Percentiles rank a stretch among this genome's conserved stretches.
Evolutionary conservation across 2,329 filamentous ascomycete genomes (phyloP).

Genomic region (Fusarium sp.): DNA sequence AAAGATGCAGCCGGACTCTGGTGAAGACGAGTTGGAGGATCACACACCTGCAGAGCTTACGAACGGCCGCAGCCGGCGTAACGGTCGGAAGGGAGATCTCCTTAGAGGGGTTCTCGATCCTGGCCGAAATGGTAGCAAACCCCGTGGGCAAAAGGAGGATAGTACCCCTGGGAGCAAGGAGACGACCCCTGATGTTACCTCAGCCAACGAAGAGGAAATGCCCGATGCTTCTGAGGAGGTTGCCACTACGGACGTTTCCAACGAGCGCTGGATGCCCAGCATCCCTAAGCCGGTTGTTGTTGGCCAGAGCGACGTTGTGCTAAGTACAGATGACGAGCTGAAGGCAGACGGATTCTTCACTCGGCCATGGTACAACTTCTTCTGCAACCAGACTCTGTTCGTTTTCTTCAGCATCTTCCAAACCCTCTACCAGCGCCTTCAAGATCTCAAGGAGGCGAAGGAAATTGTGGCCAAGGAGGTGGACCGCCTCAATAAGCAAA

Average conservation of each 20-base stretch:
- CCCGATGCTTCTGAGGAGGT: slow-evolving; percentile 71
- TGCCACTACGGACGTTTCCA: slow-evolving; percentile 71
- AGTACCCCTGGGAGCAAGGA: slow-evolving; percentile 87
- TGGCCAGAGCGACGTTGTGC: slow-evolving; percentile 65
- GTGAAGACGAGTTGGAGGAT: slow-evolving; percentile 84
- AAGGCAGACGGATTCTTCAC: slow-evolving; percentile 85
- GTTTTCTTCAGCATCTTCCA: slow-evolving; percentile 96
- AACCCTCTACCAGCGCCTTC: slow-evolving; percentile 86
- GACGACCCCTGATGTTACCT: slow-evolving; percentile 86
- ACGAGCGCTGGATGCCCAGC: slow-evolving; percentile 75
- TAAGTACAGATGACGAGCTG: slow-evolving; percentile 71
- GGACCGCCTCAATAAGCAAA: slow-evolving; percentile 77
- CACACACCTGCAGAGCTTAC: slow-evolving; percentile 77
- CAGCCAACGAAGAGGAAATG: slow-evolving; percentile 82
- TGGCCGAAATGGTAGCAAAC: slow-evolving; percentile 76
- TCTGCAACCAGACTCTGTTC: slow-evolving; percentile 90
- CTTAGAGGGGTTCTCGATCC: slow-evolving; percentile 89
- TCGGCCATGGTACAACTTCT: slow-evolving; percentile 88
- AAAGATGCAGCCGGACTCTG: slow-evolving; percentile 77
- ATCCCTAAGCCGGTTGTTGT: slow-evolving; percentile 69
- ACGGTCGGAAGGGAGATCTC: slow-evolving; percentile 83
- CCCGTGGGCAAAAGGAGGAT: slow-evolving; percentile 81
- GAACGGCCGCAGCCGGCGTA: slow-evolving; percentile 76
- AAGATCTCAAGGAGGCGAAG: slow-evolving; percentile 85
- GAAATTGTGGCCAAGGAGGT: slow-evolving; percentile 80